phyloP scores from a whole-genome alignment of 352 stramenopile species.

The Phytophthora boehmeriae region DNA sequence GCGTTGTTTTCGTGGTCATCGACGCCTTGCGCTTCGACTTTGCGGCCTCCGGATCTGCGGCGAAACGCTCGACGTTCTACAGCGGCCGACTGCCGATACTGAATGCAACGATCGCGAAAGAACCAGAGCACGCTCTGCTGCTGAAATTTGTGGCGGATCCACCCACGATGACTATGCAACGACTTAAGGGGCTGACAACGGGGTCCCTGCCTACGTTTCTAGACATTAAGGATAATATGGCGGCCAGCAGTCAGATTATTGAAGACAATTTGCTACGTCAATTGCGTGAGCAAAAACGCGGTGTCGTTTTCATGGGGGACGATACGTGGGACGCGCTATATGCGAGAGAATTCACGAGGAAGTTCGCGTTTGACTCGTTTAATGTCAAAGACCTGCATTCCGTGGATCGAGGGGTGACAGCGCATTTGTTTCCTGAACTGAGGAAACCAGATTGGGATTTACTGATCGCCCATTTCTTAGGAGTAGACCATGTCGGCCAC shows the following conservation, averaged over 20 bases:
- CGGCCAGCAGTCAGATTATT: constrained; percentile 86
- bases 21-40: constrained; percentile 98
- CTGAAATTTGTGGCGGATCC: constrained; percentile 97
- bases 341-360: constrained; percentile 88
- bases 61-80: constrained; percentile 57
- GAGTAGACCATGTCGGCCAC: constrained; percentile 98
- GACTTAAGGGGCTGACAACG: constrained; percentile 97
- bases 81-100: constrained; percentile 86
- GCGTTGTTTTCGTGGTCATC: constrained; percentile 95
- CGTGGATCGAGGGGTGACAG: constrained; percentile 94
- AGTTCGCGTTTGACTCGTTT: constrained; percentile 96
- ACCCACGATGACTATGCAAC: constrained; percentile 98
- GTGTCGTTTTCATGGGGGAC: constrained; percentile 98
- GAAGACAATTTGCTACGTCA: constrained; percentile 98
- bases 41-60: constrained; percentile 36
- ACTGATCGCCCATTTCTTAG: constrained; percentile 89
- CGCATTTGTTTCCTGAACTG: constrained; percentile 77
- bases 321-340: constrained; percentile 98
- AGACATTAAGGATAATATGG: constrained; percentile 96
- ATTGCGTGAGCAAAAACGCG: constrained; percentile 50
- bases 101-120: constrained; percentile 57
- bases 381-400: constrained; percentile 99
- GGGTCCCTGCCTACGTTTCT: constrained; percentile 98
- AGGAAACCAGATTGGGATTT: constrained; percentile 73
- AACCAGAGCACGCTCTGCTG: constrained; percentile 75